phyloP scores from a whole-genome alignment of 2,329 filamentous ascomycete species.

The Ramularia endophylla region DNA sequence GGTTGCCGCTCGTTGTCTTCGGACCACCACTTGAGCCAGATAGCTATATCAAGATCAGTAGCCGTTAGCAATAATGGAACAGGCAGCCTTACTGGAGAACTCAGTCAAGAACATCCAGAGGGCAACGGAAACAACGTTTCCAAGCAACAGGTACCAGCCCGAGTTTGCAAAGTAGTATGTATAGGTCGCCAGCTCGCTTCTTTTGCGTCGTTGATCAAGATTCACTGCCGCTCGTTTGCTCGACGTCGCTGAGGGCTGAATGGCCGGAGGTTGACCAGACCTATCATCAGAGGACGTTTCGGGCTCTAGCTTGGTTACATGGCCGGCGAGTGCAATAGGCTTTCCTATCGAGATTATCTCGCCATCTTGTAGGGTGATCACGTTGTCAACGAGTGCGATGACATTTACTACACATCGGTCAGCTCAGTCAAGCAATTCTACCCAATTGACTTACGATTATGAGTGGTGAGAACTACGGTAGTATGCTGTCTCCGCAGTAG shows the following conservation, averaged over 20 bases:
- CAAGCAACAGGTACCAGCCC: constrained; percentile 23
- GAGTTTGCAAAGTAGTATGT: constrained; percentile 12
- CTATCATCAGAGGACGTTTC: too few species aligned
- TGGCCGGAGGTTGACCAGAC: too few species aligned
- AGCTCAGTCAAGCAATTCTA: constrained; percentile 12
- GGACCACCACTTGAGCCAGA: constrained; percentile 48
- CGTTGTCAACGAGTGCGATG: too few species aligned
- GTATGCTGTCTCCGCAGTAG: constrained; percentile 37
- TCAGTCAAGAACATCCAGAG: constrained; percentile 35
- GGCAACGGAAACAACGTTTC: constrained; percentile 17
- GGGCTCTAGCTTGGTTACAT: too few species aligned
- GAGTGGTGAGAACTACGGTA: constrained; percentile 37
- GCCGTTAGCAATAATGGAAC: too few species aligned
- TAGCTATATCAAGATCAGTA: constrained; percentile 2
- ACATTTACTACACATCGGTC: constrained; percentile 31
- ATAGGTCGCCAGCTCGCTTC: constrained; percentile 36
- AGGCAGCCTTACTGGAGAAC: constrained; percentile 26
- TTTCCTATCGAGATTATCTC: too few species aligned
- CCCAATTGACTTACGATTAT: constrained; percentile 36
- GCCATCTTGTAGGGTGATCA: too few species aligned
- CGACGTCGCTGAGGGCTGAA: too few species aligned
- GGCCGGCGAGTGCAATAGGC: too few species aligned
- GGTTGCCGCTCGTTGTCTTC: constrained; percentile 37
- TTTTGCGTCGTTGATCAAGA: constrained; percentile 37
- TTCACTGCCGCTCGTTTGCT: too few species aligned